Base-by-base conservation (phyloP, 305 asterid species). In the Caryopteris hybrid region DNA sequence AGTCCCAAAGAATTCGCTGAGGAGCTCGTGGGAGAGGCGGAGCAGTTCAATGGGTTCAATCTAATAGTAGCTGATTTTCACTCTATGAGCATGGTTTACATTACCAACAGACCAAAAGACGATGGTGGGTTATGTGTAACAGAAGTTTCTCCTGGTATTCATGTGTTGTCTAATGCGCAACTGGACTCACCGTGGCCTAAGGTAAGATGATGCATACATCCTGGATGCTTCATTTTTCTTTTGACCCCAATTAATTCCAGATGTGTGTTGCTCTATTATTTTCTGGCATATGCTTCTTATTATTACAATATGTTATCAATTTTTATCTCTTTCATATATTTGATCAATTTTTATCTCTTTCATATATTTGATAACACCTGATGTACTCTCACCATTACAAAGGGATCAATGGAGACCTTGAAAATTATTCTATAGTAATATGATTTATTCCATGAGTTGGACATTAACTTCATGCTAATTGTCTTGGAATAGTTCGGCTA, bases 111-210 rank as follows among this genome's bases (percentile, higher is more conserved):
- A 72, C 83, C 88, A 0, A 66, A 75, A 66, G 78, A 69, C 14
- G 73, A 25, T 17, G 71, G 31, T 3, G 83, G 81, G 62, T 25
- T 64, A n/a, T 71, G 80, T 10, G 76, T 75, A 4, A 50, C 64
- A 33, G 67, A 78, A 77, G 97, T 93, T 73, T 73, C 86, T 59
- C 88, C 97, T 17, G 99, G 96, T 47, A 79, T 93, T 77, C 99
- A 93, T 43, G 97, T 85, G 13, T 68, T 93, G 72, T 86, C 99
- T 5, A 93, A 93, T 76, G 96, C 99, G 9, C 64, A 33, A 38
- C 84, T 93, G 25, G 95, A 90, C 80, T 73, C 97, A 14, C 95
- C 96, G 7, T 90, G 99, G 99, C 88, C 94, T 11, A 93, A 93
- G 94, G 97, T 88, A 33, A 51, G 64, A 20, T 16, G 5, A 34